These are phyloP conservation scores for Drechslerella dactyloides DNA, from an alignment of 2,329 filamentous ascomycete species.

Conservation along the genomic window DNA sequence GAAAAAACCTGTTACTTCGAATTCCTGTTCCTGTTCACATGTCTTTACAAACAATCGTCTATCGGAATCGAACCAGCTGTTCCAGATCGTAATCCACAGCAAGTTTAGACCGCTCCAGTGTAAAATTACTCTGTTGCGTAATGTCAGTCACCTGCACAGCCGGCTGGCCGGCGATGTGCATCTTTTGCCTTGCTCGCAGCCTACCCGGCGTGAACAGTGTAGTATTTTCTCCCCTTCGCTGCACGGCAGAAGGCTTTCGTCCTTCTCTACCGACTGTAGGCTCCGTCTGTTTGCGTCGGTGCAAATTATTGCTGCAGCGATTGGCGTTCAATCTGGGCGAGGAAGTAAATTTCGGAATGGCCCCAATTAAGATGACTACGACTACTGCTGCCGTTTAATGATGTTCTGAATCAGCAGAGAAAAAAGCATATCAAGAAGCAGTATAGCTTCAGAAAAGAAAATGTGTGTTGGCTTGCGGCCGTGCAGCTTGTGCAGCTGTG, in stretches of 20 bases:
- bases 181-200: constrained; percentile 38
- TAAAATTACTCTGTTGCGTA: too few relatives aligned
- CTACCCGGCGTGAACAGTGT: constrained; percentile 4
- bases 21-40: too few relatives aligned
- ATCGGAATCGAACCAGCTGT: constrained; percentile 7
- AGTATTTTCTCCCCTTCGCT: constrained; percentile 30
- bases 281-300: constrained; percentile 31
- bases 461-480: constrained; percentile 18
- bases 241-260: constrained; percentile 25
- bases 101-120: too few relatives aligned
- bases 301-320: constrained; percentile 17
- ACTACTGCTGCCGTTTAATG: too few relatives aligned
- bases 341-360: constrained; percentile 9
- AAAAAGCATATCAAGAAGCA: constrained; percentile 12
- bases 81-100: too few relatives aligned
- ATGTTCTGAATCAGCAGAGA: constrained; percentile 10
- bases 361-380: constrained; percentile 1
- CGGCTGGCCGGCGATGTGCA: constrained; percentile 31
- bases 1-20: too few relatives aligned
- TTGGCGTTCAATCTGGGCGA: constrained; percentile 25
- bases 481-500: neutral
- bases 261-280: constrained; percentile 5
- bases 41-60: too few relatives aligned
- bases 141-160: constrained; percentile 7
- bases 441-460: constrained; percentile 11